Conservation (phyloP, 345 rosid genomes). For the Lepidium aucheri region DNA sequence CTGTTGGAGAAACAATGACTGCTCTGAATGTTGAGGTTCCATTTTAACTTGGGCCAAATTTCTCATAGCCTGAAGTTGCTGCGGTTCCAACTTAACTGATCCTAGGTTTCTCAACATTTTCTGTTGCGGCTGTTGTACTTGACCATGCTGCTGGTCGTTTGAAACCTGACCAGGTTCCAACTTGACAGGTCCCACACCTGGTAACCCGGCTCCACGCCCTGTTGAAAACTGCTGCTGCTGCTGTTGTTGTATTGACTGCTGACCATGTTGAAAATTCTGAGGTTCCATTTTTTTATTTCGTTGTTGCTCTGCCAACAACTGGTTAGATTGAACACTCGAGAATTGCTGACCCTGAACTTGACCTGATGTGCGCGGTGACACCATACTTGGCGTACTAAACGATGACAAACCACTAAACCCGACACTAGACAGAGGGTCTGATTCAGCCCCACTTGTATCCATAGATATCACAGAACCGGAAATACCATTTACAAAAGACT, state of each 20-base stretch:
- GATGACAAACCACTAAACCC: conserved; percentile 61
- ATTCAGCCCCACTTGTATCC: conserved; percentile 62
- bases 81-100: conserved; percentile 71
- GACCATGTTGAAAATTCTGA: conserved; percentile 72
- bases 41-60: conserved; percentile 57
- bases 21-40: conserved; percentile 80
- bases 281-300: conserved; percentile 56
- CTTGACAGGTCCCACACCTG: conserved; percentile 71
- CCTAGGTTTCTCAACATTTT: conserved; percentile 53
- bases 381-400: conserved; percentile 52
- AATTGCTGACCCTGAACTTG: conserved; percentile 80
- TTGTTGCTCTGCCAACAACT: conserved; percentile 59
- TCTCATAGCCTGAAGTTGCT: conserved; percentile 58
- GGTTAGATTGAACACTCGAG: conserved; percentile 52
- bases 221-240: conserved; percentile 62
- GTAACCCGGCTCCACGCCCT: conserved; percentile 52
- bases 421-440: conserved; percentile 58
- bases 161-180: conserved; percentile 66
- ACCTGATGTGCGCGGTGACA: conserved; percentile 53
- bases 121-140: conserved; percentile 48
- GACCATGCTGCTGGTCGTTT: conserved; percentile 54
- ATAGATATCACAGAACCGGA: conserved; percentile 46
- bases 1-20: conserved; percentile 67
- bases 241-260: conserved; percentile 46
- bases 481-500: conserved; percentile 78